Evolutionary conservation across 192 early-diverging fungal species (phyloP).

Genomic region (Coemansia reversa): DNA sequence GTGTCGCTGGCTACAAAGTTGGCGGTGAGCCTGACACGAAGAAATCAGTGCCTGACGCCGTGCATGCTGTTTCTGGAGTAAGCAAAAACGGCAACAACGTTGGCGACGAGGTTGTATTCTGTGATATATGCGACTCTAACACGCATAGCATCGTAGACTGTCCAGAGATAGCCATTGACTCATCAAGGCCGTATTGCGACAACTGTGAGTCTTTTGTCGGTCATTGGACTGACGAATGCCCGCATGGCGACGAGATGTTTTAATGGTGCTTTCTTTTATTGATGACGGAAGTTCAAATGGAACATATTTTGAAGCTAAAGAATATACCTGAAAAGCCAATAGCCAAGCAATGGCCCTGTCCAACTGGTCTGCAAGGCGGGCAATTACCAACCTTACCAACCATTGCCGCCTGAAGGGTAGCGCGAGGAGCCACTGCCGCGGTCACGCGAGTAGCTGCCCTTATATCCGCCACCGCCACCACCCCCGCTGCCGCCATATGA

Average conservation of each 20-base stretch:
- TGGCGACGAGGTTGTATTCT: conserved; percentile 37
- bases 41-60: neutral
- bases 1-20: neutral
- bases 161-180: conserved; percentile 32
- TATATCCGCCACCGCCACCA: conserved; percentile 17
- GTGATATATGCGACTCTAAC: conserved; percentile 67
- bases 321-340: neutral
- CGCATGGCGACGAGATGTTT: conserved; percentile 69
- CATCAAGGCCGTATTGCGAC: conserved; percentile 63
- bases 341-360: neutral
- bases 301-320: neutral
- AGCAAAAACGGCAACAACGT: conserved; percentile 5
- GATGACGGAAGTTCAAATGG: neutral
- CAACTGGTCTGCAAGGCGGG: neutral
- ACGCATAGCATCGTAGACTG: conserved; percentile 68
- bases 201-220: conserved; percentile 71
- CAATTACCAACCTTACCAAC: conserved; percentile 30
- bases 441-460: conserved; percentile 10
- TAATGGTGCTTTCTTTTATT: conserved; percentile 21
- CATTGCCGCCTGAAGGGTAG: conserved; percentile 17
- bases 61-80: neutral
- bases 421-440: conserved; percentile 28
- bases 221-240: conserved; percentile 73
- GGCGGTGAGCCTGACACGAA: conserved; percentile 1
- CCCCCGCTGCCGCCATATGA: conserved; percentile 32